These are phyloP conservation scores for Stereum hirsutum DNA, from an alignment of 1,284 basidiomycete species.

Conservation along the genomic window DNA sequence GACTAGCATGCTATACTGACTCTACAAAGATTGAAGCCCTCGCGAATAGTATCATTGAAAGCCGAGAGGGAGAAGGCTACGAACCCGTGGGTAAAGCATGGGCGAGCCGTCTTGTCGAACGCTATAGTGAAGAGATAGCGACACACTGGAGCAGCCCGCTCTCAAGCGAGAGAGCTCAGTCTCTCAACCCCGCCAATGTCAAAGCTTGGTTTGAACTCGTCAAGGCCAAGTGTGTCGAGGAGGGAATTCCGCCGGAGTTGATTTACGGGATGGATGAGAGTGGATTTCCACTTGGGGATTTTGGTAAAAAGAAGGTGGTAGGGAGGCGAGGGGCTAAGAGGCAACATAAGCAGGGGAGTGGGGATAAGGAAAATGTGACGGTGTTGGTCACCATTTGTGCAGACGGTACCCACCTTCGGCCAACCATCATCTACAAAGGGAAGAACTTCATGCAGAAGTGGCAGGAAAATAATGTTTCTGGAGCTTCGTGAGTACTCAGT, in stretches of 20 bases:
- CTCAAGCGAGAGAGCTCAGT: neutral
- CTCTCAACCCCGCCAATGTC: neutral
- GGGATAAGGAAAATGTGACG: conserved; percentile 24
- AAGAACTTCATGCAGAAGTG: conserved; percentile 4
- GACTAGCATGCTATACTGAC: no score
- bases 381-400: conserved; percentile 24
- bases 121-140: neutral
- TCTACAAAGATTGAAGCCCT: neutral
- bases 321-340: conserved; percentile 1
- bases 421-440: conserved; percentile 15
- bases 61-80: neutral
- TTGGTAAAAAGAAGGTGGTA: conserved; percentile 17
- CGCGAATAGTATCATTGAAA: neutral
- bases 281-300: conserved; percentile 24
- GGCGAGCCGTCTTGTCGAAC: neutral
- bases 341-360: conserved; percentile 8
- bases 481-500: neutral
- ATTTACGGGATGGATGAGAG: conserved; percentile 30
- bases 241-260: conserved; percentile 17
- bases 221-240: conserved; percentile 13
- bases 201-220: conserved; percentile 25
- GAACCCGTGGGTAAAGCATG: neutral
- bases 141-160: neutral
- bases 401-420: conserved; percentile 18
- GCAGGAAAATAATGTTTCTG: neutral